These are phyloP conservation scores for Oenanthe sinensis DNA, from an alignment of 129 eudicot genomes.

Conservation along the genomic window DNA sequence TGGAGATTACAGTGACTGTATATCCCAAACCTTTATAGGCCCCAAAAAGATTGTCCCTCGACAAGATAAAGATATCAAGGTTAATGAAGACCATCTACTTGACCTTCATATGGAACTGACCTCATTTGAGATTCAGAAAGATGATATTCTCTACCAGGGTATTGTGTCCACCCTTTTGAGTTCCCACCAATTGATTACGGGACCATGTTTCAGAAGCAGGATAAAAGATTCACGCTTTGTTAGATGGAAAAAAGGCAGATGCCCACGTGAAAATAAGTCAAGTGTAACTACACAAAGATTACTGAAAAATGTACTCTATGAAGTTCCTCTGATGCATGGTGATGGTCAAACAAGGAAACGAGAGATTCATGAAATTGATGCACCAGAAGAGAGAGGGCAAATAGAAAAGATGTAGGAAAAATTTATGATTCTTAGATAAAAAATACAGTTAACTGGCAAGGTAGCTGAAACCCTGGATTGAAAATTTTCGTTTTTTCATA, in stretches of 20 bases:
- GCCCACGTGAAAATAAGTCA: neutral
- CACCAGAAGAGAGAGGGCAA: slow-evolving; percentile 35
- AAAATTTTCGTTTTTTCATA: no score
- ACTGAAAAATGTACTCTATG: slow-evolving; percentile 42
- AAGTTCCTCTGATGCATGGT: slow-evolving; percentile 19
- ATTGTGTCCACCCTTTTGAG: slow-evolving; percentile 52
- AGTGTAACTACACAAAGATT: slow-evolving; percentile 37
- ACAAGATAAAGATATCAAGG: slow-evolving; percentile 8
- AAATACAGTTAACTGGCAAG: no score
- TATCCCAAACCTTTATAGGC: slow-evolving; percentile 39
- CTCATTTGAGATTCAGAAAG: slow-evolving; percentile 13
- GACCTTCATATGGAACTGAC: slow-evolving; percentile 6
- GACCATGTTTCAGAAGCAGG: slow-evolving; percentile 32
- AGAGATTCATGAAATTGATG: slow-evolving; percentile 29
- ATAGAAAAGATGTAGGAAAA: slow-evolving; percentile 40
- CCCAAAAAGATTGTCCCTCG: neutral
- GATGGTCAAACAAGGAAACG: slow-evolving; percentile 15
- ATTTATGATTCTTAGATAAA: no score
- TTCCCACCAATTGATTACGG: slow-evolving; percentile 37
- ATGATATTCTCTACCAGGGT: slow-evolving; percentile 49
- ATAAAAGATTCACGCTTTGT: slow-evolving; percentile 42
- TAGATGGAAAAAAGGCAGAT: slow-evolving; percentile 42
- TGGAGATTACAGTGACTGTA: slow-evolving; percentile 50
- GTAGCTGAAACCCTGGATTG: no score
- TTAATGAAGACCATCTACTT: slow-evolving; percentile 20